Base-by-base conservation (phyloP, 1,284 basidiomycete species). In the Vanrija humicola region DNA sequence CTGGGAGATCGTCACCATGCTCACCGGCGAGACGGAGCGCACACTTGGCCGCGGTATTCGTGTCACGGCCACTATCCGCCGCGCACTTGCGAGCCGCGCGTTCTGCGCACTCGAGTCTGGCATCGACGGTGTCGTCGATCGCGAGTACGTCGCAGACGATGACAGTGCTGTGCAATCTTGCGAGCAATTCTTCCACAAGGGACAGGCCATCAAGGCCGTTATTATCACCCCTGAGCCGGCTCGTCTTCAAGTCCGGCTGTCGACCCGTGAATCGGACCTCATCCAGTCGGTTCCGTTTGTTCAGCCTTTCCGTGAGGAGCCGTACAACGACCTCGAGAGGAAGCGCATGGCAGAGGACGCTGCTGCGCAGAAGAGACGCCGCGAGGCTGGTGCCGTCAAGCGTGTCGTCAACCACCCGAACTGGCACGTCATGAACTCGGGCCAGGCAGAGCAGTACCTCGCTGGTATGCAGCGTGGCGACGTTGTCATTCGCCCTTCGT, bases 331-430 rank as follows among this genome's bases (percentile, higher is more conserved):
- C 52, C 29, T 52, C 1, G 53, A 43, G 15, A 74, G 80, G 23
- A 85, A 84, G 54, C 80, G 81, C 50, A 81, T 85, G 42, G 85
- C 85, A 55, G 90, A 95, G 69, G 77, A 80, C 57, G 87, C 90
- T 52, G 79, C 90, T 55, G 81, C 87, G 56, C 83, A 82, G 62
- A 92, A 90, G 78, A 94, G 92, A 77, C 81, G 87, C 46, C 85
- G 88, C 3, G 85, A 91, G 73, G 84, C 85, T 44, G 83, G 88
- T 70, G 80, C 84, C 69, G 82, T 85, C 51, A 85, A 91, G 61
- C 83, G 96, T 25, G 86, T 95, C 46, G 91, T 98, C 79, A 94
- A 98, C 73, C 96, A 99, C 74, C 96, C 96, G 3, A 94, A 97
- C 77, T 99, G 97, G 84, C 90, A 95, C 73, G 92, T 96, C 72